Evolutionary conservation across 2,329 filamentous ascomycete species (phyloP).

Genomic region (Pyrenophora graminea): DNA sequence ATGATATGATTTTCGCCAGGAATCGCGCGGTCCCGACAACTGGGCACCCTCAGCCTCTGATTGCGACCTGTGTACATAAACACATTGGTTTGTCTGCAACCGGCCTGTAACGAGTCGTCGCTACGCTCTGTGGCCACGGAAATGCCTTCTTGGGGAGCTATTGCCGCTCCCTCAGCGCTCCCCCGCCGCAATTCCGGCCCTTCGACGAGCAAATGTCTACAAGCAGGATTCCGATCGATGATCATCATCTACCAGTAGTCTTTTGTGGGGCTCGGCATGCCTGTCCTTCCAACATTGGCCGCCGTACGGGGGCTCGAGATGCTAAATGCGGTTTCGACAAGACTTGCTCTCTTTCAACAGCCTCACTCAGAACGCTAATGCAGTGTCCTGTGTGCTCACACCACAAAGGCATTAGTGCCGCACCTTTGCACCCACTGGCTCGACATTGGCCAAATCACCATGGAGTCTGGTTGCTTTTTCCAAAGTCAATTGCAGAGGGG

Average conservation of each 20-base stretch:
- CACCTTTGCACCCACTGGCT: slow-evolving; percentile 5
- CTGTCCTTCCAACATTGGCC: slow-evolving; percentile 7
- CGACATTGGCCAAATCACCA: slow-evolving; percentile 9
- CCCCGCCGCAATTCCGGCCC: no score
- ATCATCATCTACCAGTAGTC: background rate
- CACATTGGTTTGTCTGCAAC: slow-evolving; percentile 27
- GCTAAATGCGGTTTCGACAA: slow-evolving; percentile 5
- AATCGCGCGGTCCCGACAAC: slow-evolving; percentile 33
- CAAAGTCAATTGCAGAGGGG: slow-evolving; percentile 9
- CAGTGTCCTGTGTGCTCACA: slow-evolving; percentile 19
- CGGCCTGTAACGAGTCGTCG: slow-evolving; percentile 3
- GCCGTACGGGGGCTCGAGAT: slow-evolving; percentile 3
- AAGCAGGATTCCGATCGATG: background rate
- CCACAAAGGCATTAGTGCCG: slow-evolving; percentile 12
- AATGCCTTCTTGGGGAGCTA: background rate
- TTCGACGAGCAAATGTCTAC: no score
- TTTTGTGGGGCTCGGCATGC: slow-evolving; percentile 3
- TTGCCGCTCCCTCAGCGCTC: background rate
- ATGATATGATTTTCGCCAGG: slow-evolving; percentile 39
- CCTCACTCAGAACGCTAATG: slow-evolving; percentile 23
- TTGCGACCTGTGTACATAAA: slow-evolving; percentile 38
- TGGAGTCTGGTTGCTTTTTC: slow-evolving; percentile 10
- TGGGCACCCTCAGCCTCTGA: slow-evolving; percentile 30
- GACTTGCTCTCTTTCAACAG: slow-evolving; percentile 10
- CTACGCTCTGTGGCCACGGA: background rate